Percentiles rank a stretch among this genome's conserved stretches.
Conservation (phyloP, 129 eudicot genomes). For the Gnaphalium uliginosum region DNA sequence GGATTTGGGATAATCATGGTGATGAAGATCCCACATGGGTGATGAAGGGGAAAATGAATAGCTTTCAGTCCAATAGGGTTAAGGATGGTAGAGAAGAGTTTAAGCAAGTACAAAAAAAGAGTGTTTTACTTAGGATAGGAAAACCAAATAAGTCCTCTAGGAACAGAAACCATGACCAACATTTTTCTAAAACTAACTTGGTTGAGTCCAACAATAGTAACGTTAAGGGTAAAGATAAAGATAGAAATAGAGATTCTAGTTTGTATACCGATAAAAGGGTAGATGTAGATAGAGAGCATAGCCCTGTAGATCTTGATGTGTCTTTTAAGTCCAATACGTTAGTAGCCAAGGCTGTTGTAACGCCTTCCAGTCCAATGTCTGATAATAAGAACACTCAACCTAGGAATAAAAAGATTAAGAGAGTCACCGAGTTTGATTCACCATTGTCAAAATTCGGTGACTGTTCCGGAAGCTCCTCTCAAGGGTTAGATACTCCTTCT, state of each 20-base stretch:
- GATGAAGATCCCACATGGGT: conserved; percentile 42
- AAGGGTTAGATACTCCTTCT: conserved; percentile 39
- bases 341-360: conserved; percentile 70
- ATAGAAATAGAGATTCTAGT: conserved; percentile 32
- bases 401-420: conserved; percentile 42
- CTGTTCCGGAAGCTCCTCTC: conserved; percentile 28
- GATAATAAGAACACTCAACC: conserved; percentile 31
- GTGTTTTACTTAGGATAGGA: conserved; percentile 70
- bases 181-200: conserved; percentile 18
- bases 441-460: conserved; percentile 34
- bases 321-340: conserved; percentile 74
- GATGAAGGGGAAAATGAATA: conserved; percentile 29
- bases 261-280: conserved; percentile 24
- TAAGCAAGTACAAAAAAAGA: conserved; percentile 61
- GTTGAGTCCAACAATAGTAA: conserved; percentile 28
- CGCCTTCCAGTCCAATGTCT: conserved; percentile 46
- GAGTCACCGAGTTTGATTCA: conserved; percentile 38
- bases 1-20: conserved; percentile 34
- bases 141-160: conserved; percentile 40
- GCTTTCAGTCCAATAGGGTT: conserved; percentile 34
- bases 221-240: conserved; percentile 51
- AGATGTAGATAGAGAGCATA: conserved; percentile 46
- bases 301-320: conserved; percentile 78
- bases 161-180: conserved; percentile 39
- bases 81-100: conserved; percentile 52